Evolutionary conservation across 768 basidiomycete genomes (phyloP), one percentile per base, ranked within the genome.

Genomic region (Galerina sulciceps): DNA sequence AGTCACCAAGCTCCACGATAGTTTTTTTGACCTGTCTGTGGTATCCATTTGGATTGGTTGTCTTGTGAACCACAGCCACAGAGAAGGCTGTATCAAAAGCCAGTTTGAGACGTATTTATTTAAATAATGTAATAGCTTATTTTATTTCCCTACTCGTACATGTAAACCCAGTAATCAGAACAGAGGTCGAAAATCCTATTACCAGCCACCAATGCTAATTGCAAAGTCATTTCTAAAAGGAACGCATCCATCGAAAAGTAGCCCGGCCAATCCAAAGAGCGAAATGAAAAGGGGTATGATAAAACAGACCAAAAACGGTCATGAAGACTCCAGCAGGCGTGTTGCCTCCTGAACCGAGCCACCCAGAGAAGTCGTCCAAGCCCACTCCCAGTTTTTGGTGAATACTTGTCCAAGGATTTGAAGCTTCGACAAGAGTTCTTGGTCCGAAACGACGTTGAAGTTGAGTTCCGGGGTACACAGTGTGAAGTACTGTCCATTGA

Each of bases 371-470:
- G 82, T 79, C 9, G 73, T 73, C 85, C 85, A 87, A 5, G 79
- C 69, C 88, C 88, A 90, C 56, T 84, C 81, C 85, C 85, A 87
- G 47, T 79, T 81, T 65, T 75, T 75, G 15, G 76, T 78, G 22
- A 88, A 68, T 10, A 68, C 68, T 35, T 74, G 67, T 6, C 75
- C 77, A 3, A 87, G 66, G 40, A 75, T 65, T 14, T 74, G 63
- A 9, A 85, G 70, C 55, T 73, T 73, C 11, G 71, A 55, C 51
- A 66, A 55, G 53, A 71, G 57, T 57, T 74, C 66, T 18, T 68
- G 64, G 34, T 69, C 69, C 20, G 69, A 60, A 34, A 74, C 43
- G 10, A 40, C 22, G 6, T 73, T 67, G 35, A 77, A 73, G 38
- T 75, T 66, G 22, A 72, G 44, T 13, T 71, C 74, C 10, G 70